Evolutionary conservation across 176 grass and related monocot species (phyloP).

Genomic region (Raddia distichophylla): DNA sequence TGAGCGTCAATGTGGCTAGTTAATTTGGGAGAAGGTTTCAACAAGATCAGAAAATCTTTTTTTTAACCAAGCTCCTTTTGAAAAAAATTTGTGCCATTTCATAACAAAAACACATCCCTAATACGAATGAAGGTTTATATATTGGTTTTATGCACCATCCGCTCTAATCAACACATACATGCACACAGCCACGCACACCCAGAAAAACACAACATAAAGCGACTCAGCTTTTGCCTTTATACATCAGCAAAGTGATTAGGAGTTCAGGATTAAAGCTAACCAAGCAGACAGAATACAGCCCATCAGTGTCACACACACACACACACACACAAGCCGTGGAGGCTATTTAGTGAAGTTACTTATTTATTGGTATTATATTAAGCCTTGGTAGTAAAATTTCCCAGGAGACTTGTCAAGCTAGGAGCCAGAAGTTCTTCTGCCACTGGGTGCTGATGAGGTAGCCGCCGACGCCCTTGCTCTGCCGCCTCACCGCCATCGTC

Average conservation of each 20-base stretch:
- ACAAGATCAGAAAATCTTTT: background rate
- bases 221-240: constrained; percentile 43
- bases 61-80: too few species aligned
- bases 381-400: constrained; percentile 13
- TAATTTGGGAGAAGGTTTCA: background rate
- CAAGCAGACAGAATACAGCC: constrained; percentile 2
- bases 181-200: background rate
- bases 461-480: constrained; percentile 81
- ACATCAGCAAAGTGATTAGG: constrained; percentile 24
- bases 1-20: background rate
- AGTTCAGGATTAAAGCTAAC: constrained; percentile 8
- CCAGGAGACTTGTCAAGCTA: constrained; percentile 50
- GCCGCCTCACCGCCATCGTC: constrained; percentile 80
- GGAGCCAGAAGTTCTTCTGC: constrained; percentile 99
- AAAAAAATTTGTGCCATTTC: too few species aligned
- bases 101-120: constrained; percentile 21
- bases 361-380: constrained; percentile 25
- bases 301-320: background rate
- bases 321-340: background rate
- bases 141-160: constrained; percentile 9
- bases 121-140: background rate
- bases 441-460: constrained; percentile 88
- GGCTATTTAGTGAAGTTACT: constrained; percentile 16
- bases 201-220: background rate
- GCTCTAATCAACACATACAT: background rate